phyloP scores from a whole-genome alignment of 208 protist genomes.

The Phytomonas sp. region DNA sequence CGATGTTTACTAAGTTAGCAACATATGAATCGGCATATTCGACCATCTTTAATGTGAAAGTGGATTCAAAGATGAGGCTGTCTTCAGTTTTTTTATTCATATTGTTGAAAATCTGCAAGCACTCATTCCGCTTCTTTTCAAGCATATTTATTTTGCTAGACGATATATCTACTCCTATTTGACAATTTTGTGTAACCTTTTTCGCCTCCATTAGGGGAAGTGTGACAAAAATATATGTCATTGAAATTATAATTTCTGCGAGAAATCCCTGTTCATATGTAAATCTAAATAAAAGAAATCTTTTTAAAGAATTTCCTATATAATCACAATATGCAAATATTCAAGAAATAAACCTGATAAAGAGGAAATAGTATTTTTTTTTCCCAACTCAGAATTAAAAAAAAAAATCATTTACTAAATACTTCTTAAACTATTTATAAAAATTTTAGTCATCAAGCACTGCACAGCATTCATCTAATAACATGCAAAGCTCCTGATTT shows the following conservation, averaged over 20 bases:
- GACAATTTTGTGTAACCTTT: constrained; percentile 16
- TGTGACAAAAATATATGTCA: constrained; percentile 20
- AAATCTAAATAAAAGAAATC: not conserved
- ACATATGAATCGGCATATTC: constrained; percentile 29
- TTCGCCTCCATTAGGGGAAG: constrained; percentile 24
- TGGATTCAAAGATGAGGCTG: not conserved
- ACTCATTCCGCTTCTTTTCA: constrained; percentile 22
- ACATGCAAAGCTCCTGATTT: not conserved
- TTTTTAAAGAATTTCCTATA: not conserved
- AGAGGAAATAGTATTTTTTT: not conserved
- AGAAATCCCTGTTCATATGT: not conserved
- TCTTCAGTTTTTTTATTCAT: constrained; percentile 15
- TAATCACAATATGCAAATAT: not conserved
- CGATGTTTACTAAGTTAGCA: constrained; percentile 15
- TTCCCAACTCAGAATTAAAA: no score
- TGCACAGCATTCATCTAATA: not conserved
- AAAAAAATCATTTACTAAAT: not conserved
- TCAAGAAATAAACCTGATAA: not conserved
- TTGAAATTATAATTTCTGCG: not conserved
- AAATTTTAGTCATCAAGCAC: not conserved
- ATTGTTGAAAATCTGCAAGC: constrained; percentile 27
- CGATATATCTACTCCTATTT: constrained; percentile 26
- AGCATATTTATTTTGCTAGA: constrained; percentile 27
- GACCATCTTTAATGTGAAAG: not conserved
- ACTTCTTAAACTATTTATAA: not conserved